Conservation (phyloP, 345 rosid genomes). For the Eucalyptus virginea region DNA sequence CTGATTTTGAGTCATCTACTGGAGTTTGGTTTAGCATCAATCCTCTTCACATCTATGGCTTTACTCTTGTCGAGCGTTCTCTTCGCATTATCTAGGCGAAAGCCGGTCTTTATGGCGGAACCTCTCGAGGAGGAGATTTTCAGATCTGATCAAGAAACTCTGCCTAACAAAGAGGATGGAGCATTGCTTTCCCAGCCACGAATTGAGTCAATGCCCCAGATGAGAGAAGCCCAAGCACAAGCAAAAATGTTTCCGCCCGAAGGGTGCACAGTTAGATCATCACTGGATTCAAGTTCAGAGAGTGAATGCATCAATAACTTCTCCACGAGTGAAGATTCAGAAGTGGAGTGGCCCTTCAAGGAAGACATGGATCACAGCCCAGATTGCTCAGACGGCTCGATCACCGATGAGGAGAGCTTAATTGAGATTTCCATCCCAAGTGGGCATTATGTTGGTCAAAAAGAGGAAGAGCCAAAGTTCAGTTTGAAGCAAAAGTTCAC, state of each 20-base stretch:
- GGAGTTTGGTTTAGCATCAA: background rate
- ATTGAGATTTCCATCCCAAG: constrained; percentile 69
- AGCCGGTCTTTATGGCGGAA: background rate
- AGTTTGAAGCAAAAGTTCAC: constrained; percentile 7
- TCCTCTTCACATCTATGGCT: background rate
- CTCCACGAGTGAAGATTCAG: background rate
- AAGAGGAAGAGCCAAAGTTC: constrained; percentile 1
- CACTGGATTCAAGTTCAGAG: background rate
- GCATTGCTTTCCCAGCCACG: background rate
- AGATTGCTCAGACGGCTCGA: constrained; percentile 37
- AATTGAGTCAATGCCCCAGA: background rate
- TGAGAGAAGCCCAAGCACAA: background rate
- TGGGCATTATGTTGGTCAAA: constrained; percentile 36
- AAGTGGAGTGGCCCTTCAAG: constrained; percentile 17
- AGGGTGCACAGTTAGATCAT: background rate
- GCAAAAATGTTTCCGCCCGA: background rate
- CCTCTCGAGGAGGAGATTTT: background rate
- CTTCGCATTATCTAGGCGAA: background rate
- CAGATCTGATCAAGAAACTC: background rate
- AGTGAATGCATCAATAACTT: background rate
- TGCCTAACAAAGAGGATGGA: background rate
- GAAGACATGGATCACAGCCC: constrained; percentile 12
- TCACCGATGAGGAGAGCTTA: constrained; percentile 63
- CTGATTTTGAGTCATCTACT: background rate
- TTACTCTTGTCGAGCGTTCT: background rate